phyloP scores from a whole-genome alignment of 805 yeast species.

The Saccharomyces jurei region DNA sequence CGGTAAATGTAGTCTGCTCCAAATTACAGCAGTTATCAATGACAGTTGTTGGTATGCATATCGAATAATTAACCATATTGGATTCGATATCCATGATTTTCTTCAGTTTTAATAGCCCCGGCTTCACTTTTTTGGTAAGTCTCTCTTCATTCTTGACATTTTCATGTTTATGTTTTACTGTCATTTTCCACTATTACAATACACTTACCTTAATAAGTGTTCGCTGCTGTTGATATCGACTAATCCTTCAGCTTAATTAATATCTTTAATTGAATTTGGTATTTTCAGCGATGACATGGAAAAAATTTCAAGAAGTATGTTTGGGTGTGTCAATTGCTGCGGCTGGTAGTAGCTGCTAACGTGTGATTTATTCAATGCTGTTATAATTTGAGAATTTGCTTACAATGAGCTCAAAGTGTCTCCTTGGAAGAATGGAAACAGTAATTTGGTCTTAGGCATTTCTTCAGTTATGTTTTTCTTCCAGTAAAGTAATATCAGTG shows the following conservation, averaged over 20 bases:
- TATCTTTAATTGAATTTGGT: background rate
- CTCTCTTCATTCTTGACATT: background rate
- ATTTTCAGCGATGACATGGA: background rate
- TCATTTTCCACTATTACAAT: background rate
- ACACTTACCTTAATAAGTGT: background rate
- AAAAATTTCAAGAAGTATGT: background rate
- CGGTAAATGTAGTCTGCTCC: slow-evolving; percentile 60
- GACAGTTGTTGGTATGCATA: slow-evolving; percentile 65
- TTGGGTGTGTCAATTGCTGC: background rate
- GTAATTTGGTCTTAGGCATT: background rate
- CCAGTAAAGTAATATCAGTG: no score
- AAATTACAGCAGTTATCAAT: slow-evolving; percentile 53
- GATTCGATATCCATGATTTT: background rate
- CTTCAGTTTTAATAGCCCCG: background rate
- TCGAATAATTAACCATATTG: slow-evolving; percentile 33
- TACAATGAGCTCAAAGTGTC: background rate
- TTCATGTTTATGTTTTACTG: background rate
- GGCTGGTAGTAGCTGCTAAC: background rate
- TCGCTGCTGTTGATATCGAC: background rate
- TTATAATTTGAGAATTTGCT: background rate
- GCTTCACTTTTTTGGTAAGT: background rate
- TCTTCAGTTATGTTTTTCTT: no score
- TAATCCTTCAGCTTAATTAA: background rate
- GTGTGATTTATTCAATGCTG: background rate
- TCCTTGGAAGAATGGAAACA: no score